Evolutionary conservation across 257 asterid genomes (phyloP).

Genomic region (Solanum ossicruentum): DNA sequence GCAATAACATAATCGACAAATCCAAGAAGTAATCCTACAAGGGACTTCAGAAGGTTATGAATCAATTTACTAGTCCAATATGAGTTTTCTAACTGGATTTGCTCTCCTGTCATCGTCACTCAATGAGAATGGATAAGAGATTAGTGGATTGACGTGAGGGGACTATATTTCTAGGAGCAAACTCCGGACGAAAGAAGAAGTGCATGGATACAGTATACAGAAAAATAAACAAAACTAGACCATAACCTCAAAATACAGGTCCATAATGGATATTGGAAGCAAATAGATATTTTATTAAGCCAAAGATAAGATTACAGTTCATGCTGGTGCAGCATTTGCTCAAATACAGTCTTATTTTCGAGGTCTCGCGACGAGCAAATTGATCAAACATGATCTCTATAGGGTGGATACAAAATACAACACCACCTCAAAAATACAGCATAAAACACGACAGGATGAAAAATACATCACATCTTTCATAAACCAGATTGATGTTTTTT

Average conservation of each 20-base stretch:
- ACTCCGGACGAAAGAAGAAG: background rate
- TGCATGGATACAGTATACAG: background rate
- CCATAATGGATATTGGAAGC: background rate
- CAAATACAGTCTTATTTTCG: background rate
- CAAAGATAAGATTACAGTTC: background rate
- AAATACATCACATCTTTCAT: background rate
- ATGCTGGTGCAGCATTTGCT: background rate
- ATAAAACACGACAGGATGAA: background rate
- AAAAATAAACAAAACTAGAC: background rate
- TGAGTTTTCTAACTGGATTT: background rate
- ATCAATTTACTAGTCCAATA: background rate
- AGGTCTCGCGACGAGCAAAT: background rate
- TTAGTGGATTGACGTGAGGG: background rate
- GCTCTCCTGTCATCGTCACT: background rate
- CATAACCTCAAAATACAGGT: background rate
- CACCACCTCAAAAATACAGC: background rate
- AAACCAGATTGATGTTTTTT: background rate
- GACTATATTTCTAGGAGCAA: background rate
- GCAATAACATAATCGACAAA: background rate
- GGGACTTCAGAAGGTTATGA: background rate
- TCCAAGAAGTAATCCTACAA: background rate
- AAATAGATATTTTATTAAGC: background rate
- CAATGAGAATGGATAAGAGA: background rate
- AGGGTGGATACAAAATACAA: background rate
- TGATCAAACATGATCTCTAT: background rate